These are phyloP conservation scores for Chytriomyces sp. DNA, from an alignment of 192 early-diverging fungal species.

Conservation along the genomic window DNA sequence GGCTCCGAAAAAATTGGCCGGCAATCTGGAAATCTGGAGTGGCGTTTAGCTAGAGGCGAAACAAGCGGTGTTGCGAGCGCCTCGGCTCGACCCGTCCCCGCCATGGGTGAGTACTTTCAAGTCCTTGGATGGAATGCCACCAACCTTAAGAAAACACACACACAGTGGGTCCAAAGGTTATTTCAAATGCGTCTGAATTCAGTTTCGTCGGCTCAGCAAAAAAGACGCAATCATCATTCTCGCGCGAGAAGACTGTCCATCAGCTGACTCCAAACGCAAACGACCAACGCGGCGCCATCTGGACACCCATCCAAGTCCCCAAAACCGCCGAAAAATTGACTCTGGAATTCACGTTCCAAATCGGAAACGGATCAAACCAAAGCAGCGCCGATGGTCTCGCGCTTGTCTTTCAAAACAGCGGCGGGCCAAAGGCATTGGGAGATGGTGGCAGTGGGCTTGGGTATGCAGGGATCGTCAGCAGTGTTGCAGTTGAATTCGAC, in stretches of 20 bases:
- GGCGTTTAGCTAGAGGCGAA: constrained; percentile 44
- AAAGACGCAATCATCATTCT: not conserved
- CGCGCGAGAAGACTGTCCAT: not conserved
- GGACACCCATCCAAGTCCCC: constrained; percentile 4
- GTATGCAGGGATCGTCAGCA: constrained; percentile 2
- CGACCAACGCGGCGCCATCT: constrained; percentile 27
- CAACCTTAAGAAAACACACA: not conserved
- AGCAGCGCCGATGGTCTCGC: constrained; percentile 24
- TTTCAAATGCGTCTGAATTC: not conserved
- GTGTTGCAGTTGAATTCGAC: constrained; percentile 31
- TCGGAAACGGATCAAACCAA: not conserved
- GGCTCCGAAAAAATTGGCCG: constrained; percentile 30
- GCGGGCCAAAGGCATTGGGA: constrained; percentile 7
- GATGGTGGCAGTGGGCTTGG: constrained; percentile 28
- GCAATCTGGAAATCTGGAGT: constrained; percentile 39
- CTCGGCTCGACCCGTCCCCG: not conserved
- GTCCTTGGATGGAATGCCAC: too few species aligned
- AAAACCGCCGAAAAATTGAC: not conserved
- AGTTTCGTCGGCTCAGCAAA: not conserved
- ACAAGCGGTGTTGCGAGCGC: not conserved
- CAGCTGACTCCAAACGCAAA: constrained; percentile 17
- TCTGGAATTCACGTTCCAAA: constrained; percentile 5
- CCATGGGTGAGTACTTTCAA: not conserved
- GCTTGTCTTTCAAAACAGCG: constrained; percentile 7
- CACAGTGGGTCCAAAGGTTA: not conserved